Evolutionary conservation across 495 filamentous ascomycete genomes (phyloP).

Genomic region (Penicillium canariense): DNA sequence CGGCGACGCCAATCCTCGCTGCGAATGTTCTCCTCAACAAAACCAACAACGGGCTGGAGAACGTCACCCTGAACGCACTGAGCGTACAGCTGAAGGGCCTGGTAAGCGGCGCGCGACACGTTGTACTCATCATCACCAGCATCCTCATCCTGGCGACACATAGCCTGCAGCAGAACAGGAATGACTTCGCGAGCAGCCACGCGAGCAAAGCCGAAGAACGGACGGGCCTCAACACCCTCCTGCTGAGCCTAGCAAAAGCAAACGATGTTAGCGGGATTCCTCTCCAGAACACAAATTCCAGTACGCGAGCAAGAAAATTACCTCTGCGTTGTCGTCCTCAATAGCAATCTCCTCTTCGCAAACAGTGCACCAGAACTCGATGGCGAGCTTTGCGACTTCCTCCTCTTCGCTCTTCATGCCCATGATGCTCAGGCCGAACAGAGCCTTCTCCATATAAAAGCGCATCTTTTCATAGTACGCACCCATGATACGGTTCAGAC

Average conservation of each 20-base stretch:
- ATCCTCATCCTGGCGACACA: constrained; percentile 97
- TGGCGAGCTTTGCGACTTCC: constrained; percentile 94
- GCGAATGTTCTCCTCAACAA: constrained; percentile 89
- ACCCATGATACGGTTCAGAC: constrained; percentile 95
- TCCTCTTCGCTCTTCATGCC: constrained; percentile 98
- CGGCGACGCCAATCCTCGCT: constrained; percentile 87
- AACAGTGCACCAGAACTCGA: constrained; percentile 99
- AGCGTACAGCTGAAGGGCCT: constrained; percentile 92
- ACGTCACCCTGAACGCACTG: constrained; percentile 81
- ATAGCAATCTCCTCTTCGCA: constrained; percentile 98
- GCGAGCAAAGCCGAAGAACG: constrained; percentile 87
- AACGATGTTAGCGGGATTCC: neutral
- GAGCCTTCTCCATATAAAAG: constrained; percentile 99
- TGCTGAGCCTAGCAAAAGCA: constrained; percentile 50
- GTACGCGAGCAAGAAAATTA: constrained; percentile 34
- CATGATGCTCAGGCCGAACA: constrained; percentile 97
- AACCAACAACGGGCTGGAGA: constrained; percentile 77
- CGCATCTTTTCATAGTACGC: constrained; percentile 99
- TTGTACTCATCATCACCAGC: constrained; percentile 97
- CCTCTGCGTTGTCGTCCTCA: constrained; percentile 92
- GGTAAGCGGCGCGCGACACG: constrained; percentile 89
- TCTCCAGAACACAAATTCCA: neutral
- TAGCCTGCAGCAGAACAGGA: constrained; percentile 80
- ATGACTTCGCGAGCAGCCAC: constrained; percentile 90
- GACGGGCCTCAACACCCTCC: constrained; percentile 75